Evolutionary conservation across 768 basidiomycete genomes (phyloP).

Genomic region (Pulveroboletus sp.): DNA sequence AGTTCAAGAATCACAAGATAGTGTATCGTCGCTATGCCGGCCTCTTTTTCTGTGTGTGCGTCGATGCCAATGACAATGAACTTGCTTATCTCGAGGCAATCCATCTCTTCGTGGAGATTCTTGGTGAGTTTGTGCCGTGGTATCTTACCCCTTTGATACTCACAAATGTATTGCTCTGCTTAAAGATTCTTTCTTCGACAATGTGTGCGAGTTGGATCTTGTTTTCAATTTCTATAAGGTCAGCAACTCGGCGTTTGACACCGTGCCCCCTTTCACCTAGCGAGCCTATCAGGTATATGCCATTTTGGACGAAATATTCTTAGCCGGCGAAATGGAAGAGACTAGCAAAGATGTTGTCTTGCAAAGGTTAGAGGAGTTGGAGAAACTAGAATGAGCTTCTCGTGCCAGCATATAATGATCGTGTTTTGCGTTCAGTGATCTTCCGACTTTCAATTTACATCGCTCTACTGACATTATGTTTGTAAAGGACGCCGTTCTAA

Average conservation of each 20-base stretch:
- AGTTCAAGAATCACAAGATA: conserved; percentile 98
- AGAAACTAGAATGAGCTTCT: conserved; percentile 76
- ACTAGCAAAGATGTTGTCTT: conserved; percentile 96
- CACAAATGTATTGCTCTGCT: neutral
- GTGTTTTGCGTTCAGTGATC: conserved; percentile 3
- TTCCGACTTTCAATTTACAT: conserved; percentile 7
- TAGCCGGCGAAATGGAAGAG: conserved; percentile 98
- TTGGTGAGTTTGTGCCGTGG: conserved; percentile 54
- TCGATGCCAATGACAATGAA: conserved; percentile 98
- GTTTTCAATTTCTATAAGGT: conserved; percentile 99
- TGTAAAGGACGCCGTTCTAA: neutral
- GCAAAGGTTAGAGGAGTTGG: conserved; percentile 83
- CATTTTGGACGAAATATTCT: conserved; percentile 95
- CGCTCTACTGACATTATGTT: conserved; percentile 10
- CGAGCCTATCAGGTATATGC: conserved; percentile 74
- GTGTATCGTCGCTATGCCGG: conserved; percentile 97
- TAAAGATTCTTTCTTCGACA: conserved; percentile 95
- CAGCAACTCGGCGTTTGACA: neutral
- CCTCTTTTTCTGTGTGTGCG: conserved; percentile 95
- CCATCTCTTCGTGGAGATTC: conserved; percentile 95
- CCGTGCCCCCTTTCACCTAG: conserved; percentile 5
- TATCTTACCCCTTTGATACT: too few relatives aligned
- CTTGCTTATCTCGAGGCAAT: conserved; percentile 96
- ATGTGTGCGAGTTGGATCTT: conserved; percentile 95
- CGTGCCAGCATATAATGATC: conserved; percentile 8